These are phyloP conservation scores for Pezicula neosporulosa DNA, from an alignment of 2,329 filamentous ascomycete species.

Conservation along the genomic window DNA sequence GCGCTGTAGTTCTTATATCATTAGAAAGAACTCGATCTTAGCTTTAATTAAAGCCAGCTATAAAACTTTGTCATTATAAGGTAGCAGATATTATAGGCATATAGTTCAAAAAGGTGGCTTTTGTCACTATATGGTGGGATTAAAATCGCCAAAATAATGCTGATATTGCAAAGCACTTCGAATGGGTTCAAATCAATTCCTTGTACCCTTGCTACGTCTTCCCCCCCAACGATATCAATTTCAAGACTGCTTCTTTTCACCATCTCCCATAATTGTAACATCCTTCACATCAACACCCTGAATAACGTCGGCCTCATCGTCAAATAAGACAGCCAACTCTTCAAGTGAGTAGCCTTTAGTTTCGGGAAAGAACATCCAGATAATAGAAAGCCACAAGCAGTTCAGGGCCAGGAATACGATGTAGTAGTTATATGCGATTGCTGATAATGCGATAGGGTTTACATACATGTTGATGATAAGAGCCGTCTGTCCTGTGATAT, in stretches of 20 bases:
- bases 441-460: not conserved
- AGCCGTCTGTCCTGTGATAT: not conserved
- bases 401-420: slow-evolving; percentile 14
- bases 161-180: too few species aligned
- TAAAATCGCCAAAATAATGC: too few species aligned
- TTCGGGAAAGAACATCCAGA: slow-evolving; percentile 14
- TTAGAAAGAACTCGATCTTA: too few species aligned
- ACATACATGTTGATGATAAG: slow-evolving; percentile 1
- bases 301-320: not conserved
- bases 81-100: too few species aligned
- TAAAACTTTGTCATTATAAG: too few species aligned
- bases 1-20: too few species aligned
- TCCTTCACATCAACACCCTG: not conserved
- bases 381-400: slow-evolving; percentile 8
- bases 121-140: too few species aligned
- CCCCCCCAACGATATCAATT: too few species aligned
- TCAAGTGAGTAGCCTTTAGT: slow-evolving; percentile 2
- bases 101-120: too few species aligned
- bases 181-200: too few species aligned
- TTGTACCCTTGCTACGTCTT: too few species aligned
- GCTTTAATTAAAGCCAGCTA: too few species aligned
- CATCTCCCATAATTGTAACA: slow-evolving; percentile 20
- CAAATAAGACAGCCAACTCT: slow-evolving; percentile 4
- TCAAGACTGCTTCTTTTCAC: slow-evolving; percentile 1
- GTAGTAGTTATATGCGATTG: slow-evolving; percentile 5